Percentiles rank a stretch among this genome's conserved stretches.
These are phyloP conservation scores for Coriolopsis trogii DNA, from an alignment of 1,284 basidiomycete species.

Conservation along the genomic window DNA sequence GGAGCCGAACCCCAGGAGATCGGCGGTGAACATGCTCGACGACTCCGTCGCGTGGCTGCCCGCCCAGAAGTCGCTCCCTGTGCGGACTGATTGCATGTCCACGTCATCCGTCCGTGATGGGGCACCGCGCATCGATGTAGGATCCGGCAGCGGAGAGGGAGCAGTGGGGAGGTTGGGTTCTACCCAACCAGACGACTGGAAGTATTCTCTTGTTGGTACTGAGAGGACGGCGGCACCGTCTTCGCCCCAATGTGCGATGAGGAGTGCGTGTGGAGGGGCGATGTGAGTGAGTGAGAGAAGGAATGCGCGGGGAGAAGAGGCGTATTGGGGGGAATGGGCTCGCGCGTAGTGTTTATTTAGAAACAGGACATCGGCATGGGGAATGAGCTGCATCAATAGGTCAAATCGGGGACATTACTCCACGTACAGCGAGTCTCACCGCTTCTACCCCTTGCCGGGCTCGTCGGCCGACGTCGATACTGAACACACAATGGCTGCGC, in stretches of 20 bases:
- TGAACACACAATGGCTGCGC: constrained; percentile 78
- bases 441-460: constrained; percentile 78
- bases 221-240: constrained; percentile 79
- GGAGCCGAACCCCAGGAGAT: constrained; percentile 15
- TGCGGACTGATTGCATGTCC: constrained; percentile 58
- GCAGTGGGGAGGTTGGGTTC: constrained; percentile 22
- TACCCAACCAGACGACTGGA: constrained; percentile 79
- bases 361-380: constrained; percentile 78
- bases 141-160: constrained; percentile 2
- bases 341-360: constrained; percentile 70
- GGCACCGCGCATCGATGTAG: constrained; percentile 8
- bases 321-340: constrained; percentile 56
- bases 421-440: constrained; percentile 43
- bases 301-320: constrained; percentile 70
- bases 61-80: constrained; percentile 77
- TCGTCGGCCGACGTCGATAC: constrained; percentile 71
- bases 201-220: constrained; percentile 81
- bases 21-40: constrained; percentile 56
- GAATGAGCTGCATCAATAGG: constrained; percentile 57
- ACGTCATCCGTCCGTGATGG: constrained; percentile 16
- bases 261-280: constrained; percentile 70
- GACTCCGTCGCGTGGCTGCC: constrained; percentile 56
- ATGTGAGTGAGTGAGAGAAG: constrained; percentile 69
- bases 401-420: no score
- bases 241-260: constrained; percentile 77